Evolutionary conservation across 441 rosid genomes (phyloP), one percentile per base, ranked within the genome.

Genomic region (Omphalea diandra): DNA sequence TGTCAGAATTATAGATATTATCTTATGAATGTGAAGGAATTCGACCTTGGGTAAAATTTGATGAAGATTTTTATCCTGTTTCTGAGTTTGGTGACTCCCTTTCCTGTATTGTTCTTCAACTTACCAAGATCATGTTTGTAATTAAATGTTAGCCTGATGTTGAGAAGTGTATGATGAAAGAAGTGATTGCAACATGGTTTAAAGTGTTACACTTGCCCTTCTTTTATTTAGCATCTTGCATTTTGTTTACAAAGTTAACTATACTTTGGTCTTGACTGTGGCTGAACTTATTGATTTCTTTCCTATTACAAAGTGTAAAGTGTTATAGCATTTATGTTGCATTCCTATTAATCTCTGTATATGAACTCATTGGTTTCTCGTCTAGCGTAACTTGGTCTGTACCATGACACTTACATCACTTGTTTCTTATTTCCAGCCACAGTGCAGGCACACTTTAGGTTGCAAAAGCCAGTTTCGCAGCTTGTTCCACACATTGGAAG

Each of bases 391-490:
- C 32, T 72, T 2, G 35, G 15, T 32, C 18, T 53, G 14, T 61
- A 29, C 62, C 33, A 12, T 47, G 68, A 44, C 76, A 55, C 73
- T 76, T 50, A 68, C 40, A 10, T 64, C 40, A 18, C 36, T 63
- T 53, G 31, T 65, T 56, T 63, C 20, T 65, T 27, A 12, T 76
- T 70, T 76, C 40, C 96, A 88, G 98, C 94, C 22, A 47, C 90
- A 14, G 88, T 86, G 46, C 85, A 89, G 77, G 90, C 79, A 44
- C 82, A 24, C 77, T 91, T 94, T 70, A 80, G 69, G 68, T 82
- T 94, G 58, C 70, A 79, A 41, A 86, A 75, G 81, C 90, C 89
- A 32, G 86, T 81, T 76, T 77, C 83, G 0, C 73, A 85, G 80
- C 80, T 87, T 76, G 65, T 87, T 77, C 80, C 75, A 5, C 76